Conservation (phyloP, 768 basidiomycete genomes). For the Myochromella boudieri region DNA sequence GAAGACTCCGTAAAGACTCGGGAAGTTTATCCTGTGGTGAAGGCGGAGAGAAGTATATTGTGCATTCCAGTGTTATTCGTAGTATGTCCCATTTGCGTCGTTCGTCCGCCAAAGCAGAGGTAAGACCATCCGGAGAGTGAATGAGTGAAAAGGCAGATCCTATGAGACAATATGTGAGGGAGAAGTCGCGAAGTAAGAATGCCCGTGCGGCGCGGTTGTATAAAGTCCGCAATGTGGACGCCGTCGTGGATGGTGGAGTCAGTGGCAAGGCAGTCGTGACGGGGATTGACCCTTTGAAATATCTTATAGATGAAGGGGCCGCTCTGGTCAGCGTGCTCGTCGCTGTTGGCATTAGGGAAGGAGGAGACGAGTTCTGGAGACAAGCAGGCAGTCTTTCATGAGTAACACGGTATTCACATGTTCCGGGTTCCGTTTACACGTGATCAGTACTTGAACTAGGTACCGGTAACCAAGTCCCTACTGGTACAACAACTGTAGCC, state of each 20-base stretch:
- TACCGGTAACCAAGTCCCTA: not conserved
- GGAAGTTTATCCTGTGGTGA: slow-evolving; percentile 45
- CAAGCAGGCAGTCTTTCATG: not conserved
- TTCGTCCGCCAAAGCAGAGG: slow-evolving; percentile 40
- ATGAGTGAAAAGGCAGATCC: slow-evolving; percentile 68
- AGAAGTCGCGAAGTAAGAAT: slow-evolving; percentile 72
- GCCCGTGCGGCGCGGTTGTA: slow-evolving; percentile 78
- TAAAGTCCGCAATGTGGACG: slow-evolving; percentile 62
- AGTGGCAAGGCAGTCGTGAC: slow-evolving; percentile 14
- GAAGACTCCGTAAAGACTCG: slow-evolving; percentile 46
- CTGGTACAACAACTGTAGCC: not conserved
- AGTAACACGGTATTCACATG: slow-evolving; percentile 23
- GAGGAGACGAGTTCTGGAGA: not conserved
- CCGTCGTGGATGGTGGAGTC: slow-evolving; percentile 27
- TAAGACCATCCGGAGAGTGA: slow-evolving; percentile 31
- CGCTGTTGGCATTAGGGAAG: slow-evolving; percentile 48
- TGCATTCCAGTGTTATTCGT: slow-evolving; percentile 79
- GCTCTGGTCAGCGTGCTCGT: slow-evolving; percentile 40
- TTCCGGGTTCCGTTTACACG: not conserved
- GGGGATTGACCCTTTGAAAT: slow-evolving; percentile 33
- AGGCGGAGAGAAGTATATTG: slow-evolving; percentile 62
- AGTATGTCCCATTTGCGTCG: slow-evolving; percentile 88
- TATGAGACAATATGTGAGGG: slow-evolving; percentile 64
- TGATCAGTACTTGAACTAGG: not conserved
- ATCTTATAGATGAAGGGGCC: slow-evolving; percentile 24